These are phyloP conservation scores for Debaryomyces robertsiae DNA, from an alignment of 1,139 yeast species.

Conservation along the genomic window DNA sequence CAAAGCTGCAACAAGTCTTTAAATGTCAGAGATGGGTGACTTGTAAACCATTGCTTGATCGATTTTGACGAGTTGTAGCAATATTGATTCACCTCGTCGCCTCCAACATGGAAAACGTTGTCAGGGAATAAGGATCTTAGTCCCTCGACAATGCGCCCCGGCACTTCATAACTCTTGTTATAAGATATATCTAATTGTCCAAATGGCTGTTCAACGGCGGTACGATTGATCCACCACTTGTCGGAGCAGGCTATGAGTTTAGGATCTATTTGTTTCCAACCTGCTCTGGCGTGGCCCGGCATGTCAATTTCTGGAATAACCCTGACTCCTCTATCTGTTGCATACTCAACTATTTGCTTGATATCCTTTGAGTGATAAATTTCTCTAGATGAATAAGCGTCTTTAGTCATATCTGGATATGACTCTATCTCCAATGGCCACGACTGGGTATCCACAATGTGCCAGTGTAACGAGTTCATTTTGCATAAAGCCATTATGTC, in stretches of 20 bases:
- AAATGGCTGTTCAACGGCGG: slow-evolving; percentile 50
- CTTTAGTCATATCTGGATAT: slow-evolving; percentile 46
- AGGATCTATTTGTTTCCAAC: slow-evolving; percentile 42
- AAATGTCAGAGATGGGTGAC: slow-evolving; percentile 28
- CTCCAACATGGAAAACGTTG: slow-evolving; percentile 48
- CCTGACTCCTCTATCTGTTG: slow-evolving; percentile 42
- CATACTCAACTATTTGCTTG: slow-evolving; percentile 35
- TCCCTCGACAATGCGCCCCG: slow-evolving; percentile 41
- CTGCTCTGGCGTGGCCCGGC: slow-evolving; percentile 53
- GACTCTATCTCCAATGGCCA: slow-evolving; percentile 45
- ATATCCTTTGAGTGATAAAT: slow-evolving; percentile 38
- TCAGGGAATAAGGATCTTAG: slow-evolving; percentile 38
- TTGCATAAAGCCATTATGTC: slow-evolving; percentile 47
- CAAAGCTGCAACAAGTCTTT: slow-evolving; percentile 41
- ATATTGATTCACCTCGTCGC: slow-evolving; percentile 41
- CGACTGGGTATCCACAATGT: slow-evolving; percentile 46
- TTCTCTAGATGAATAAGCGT: slow-evolving; percentile 44
- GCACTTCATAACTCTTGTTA: slow-evolving; percentile 37
- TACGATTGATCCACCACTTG: slow-evolving; percentile 35
- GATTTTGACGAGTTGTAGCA: slow-evolving; percentile 40
- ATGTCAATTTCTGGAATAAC: slow-evolving; percentile 51
- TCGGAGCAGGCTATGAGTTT: slow-evolving; percentile 38
- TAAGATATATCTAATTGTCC: slow-evolving; percentile 47
- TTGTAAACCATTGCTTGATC: slow-evolving; percentile 34
- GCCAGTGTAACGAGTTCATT: slow-evolving; percentile 51